Evolutionary conservation across 1,139 yeast species (phyloP), one percentile per base, ranked within the genome.

Genomic region (Chernovozyma aurita): DNA sequence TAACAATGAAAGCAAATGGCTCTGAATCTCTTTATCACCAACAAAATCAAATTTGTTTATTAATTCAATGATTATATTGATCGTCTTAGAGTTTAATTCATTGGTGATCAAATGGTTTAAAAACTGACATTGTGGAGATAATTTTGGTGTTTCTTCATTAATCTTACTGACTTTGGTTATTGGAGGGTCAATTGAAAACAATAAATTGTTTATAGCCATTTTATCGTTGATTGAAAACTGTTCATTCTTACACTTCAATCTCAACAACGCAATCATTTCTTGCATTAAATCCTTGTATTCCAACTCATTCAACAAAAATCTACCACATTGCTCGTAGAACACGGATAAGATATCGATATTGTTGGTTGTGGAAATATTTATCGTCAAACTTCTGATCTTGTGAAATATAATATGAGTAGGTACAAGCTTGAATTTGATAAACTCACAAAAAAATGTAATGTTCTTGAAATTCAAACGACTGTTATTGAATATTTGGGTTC

Each of bases 351-450:
- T 73, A 48, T 84, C 94, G 39, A 84, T 70, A 48, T 82, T 83
- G 44, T 75, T 74, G 0, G 75, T 65, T 3, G 59, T 57, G n/a
- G 70, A 62, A 36, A 84, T 57, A 40, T 73, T 70, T 39, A 76
- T 42, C 1, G 82, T 75, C 42, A 83, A 59, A 2, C 69, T 61
- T 43, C 84, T 66, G 37, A 84, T 73, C 51, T 79, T 83, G 55
- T 87, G 92, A 54, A 87, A 84, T 4, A 82, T 69, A 37, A 82
- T 68, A 55, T 77, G 83, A 16, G 68, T 64, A 0, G 95, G 94
- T n/a, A 88, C 67, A 46, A 87, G 56, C 45, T 76, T 78, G 55
- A 88, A 90, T 52, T 85, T 86, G 32, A 83, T 75, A 61, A 88
- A 63, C 50, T 90, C 97, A 35, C 80, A 66, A 44, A 85, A 80